Evolutionary conservation across 164 flowering plant species (phyloP).

Genomic region (Umbilicus rupestris): DNA sequence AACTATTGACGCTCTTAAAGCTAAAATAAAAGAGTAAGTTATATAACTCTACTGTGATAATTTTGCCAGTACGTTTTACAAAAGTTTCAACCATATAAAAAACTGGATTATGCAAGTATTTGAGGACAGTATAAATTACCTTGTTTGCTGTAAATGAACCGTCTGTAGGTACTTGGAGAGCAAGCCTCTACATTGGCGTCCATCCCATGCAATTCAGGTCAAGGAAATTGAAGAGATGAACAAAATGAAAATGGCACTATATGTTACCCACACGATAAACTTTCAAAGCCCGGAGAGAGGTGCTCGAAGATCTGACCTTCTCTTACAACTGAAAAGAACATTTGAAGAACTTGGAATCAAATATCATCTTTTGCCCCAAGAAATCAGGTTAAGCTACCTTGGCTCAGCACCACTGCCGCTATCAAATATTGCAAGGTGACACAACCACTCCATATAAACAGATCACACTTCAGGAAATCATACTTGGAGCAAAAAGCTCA

Average conservation of each 20-base stretch:
- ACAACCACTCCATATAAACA: too few species aligned
- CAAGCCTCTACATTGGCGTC: conserved; percentile 71
- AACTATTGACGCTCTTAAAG: conserved; percentile 46
- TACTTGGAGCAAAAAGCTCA: too few species aligned
- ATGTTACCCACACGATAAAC: conserved; percentile 66
- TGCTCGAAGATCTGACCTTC: conserved; percentile 51
- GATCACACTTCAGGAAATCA: too few species aligned
- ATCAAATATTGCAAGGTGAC: too few species aligned
- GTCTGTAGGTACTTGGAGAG: conserved; percentile 72
- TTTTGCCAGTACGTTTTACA: too few species aligned
- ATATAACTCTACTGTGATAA: too few species aligned
- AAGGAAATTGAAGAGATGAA: conserved; percentile 70
- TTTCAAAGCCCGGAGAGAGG: conserved; percentile 59
- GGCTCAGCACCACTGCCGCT: conserved; percentile 20
- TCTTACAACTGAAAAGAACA: conserved; percentile 57
- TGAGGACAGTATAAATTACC: too few species aligned
- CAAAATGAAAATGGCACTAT: conserved; percentile 66
- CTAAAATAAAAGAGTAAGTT: conserved; percentile 36
- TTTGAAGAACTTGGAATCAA: conserved; percentile 56
- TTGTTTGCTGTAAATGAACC: too few species aligned
- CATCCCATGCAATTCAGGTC: conserved; percentile 41
- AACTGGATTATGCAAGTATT: too few species aligned
- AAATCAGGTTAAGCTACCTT: conserved; percentile 43
- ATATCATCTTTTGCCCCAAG: conserved; percentile 74
- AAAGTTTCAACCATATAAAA: too few species aligned